phyloP scores from a whole-genome alignment of 148 eudicot species.

The Amaranthus hypochondriacus region DNA sequence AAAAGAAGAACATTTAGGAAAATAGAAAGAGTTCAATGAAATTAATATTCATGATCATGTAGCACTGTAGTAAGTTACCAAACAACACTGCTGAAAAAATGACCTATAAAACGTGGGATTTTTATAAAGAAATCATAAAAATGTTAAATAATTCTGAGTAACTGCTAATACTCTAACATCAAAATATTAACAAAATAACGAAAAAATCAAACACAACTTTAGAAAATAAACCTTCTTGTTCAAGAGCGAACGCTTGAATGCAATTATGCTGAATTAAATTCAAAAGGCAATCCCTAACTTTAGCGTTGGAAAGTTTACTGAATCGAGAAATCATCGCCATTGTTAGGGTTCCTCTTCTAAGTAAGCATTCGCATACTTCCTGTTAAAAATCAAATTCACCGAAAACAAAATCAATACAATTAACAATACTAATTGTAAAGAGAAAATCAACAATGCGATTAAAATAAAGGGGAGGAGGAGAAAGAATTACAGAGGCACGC shows the following conservation, averaged over 20 bases:
- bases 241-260: conserved; percentile 72
- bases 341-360: conserved; percentile 61
- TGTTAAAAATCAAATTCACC: conserved; percentile 26
- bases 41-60: too few species aligned
- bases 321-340: conserved; percentile 34
- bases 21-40: too few species aligned
- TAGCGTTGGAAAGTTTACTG: conserved; percentile 40
- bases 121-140: too few species aligned
- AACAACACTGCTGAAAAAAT: too few species aligned
- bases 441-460: background rate
- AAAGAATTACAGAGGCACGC: conserved; percentile 47
- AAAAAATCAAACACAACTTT: too few species aligned
- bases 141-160: too few species aligned
- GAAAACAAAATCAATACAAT: conserved; percentile 4
- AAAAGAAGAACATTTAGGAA: too few species aligned
- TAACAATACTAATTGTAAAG: background rate
- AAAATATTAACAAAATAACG: too few species aligned
- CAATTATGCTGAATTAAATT: conserved; percentile 86
- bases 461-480: background rate
- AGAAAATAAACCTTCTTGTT: conserved; percentile 45
- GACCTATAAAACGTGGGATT: too few species aligned
- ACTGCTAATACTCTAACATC: too few species aligned
- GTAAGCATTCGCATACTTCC: conserved; percentile 87
- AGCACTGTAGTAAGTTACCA: too few species aligned
- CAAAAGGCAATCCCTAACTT: conserved; percentile 52